A percentile compares a stretch with the other conserved stretches of the same genome.
Conservation (phyloP, 164 flowering plant genomes). For the Umbilicus rupestris region DNA sequence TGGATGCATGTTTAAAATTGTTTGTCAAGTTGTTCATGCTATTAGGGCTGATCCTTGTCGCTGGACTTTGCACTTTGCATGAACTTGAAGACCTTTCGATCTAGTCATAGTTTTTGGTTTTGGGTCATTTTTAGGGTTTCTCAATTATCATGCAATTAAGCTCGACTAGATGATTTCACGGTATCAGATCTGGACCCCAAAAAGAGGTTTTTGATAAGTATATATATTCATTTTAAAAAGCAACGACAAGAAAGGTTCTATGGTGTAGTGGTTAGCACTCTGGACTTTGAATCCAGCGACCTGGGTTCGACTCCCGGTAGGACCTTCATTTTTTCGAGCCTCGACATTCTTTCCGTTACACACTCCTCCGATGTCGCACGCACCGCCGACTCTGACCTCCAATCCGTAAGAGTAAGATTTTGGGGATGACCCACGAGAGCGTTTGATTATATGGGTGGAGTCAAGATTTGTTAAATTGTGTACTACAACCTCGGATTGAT, state of each 20-base stretch:
- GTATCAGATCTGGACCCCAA: too few relatives aligned
- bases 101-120: too few relatives aligned
- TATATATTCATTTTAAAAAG: too few relatives aligned
- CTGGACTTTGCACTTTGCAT: too few relatives aligned
- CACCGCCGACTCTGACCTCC: background rate
- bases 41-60: too few relatives aligned
- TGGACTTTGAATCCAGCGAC: conserved; percentile 99
- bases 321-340: conserved; percentile 38
- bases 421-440: background rate
- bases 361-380: background rate
- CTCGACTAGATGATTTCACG: too few relatives aligned
- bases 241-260: conserved; percentile 38
- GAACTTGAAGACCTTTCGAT: too few relatives aligned
- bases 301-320: conserved; percentile 99
- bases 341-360: background rate
- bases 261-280: conserved; percentile 99
- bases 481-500: background rate
- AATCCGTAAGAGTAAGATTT: background rate
- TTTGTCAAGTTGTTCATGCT: too few relatives aligned
- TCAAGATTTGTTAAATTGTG: background rate
- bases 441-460: background rate
- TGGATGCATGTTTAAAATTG: too few relatives aligned
- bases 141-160: too few relatives aligned
- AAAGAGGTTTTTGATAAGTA: too few relatives aligned
- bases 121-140: too few relatives aligned